Evolutionary conservation across 331 rosid genomes (phyloP).

Genomic region (Rosa hybrid): DNA sequence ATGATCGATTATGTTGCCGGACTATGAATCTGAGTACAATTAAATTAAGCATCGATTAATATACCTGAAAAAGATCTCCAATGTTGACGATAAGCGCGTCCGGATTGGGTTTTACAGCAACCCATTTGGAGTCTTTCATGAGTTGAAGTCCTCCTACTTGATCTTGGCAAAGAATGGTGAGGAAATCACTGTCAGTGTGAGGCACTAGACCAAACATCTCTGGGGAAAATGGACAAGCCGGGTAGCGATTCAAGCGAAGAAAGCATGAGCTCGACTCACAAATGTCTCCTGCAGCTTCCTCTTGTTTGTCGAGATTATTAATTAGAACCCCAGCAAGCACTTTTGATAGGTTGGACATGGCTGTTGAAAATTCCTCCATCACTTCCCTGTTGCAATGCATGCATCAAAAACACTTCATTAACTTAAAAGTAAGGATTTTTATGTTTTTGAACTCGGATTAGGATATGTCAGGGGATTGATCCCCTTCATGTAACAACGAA

Average conservation of each 20-base stretch:
- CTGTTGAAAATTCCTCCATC: slow-evolving; percentile 69
- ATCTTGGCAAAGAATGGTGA: slow-evolving; percentile 83
- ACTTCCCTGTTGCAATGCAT: slow-evolving; percentile 49
- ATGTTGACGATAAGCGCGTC: slow-evolving; percentile 82
- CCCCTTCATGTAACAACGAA: background rate
- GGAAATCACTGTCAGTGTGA: slow-evolving; percentile 93
- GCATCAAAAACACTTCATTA: background rate
- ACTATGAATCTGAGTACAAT: background rate
- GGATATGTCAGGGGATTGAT: no score
- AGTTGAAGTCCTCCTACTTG: slow-evolving; percentile 89
- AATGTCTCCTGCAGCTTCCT: slow-evolving; percentile 53
- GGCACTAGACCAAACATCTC: slow-evolving; percentile 77
- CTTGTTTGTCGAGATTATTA: slow-evolving; percentile 55
- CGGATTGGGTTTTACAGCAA: slow-evolving; percentile 79
- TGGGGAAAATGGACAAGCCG: slow-evolving; percentile 56
- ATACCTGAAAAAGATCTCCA: slow-evolving; percentile 95
- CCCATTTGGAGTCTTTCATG: slow-evolving; percentile 89
- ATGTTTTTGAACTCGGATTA: no score
- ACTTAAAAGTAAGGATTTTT: background rate
- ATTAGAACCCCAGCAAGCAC: slow-evolving; percentile 66
- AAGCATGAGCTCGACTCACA: slow-evolving; percentile 82
- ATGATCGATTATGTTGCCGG: slow-evolving; percentile 4
- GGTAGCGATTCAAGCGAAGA: slow-evolving; percentile 83
- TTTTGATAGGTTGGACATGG: slow-evolving; percentile 68
- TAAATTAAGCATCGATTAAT: background rate